Conservation (phyloP, 2,329 filamentous ascomycete genomes). For the Pseudogymnoascus sp. region DNA sequence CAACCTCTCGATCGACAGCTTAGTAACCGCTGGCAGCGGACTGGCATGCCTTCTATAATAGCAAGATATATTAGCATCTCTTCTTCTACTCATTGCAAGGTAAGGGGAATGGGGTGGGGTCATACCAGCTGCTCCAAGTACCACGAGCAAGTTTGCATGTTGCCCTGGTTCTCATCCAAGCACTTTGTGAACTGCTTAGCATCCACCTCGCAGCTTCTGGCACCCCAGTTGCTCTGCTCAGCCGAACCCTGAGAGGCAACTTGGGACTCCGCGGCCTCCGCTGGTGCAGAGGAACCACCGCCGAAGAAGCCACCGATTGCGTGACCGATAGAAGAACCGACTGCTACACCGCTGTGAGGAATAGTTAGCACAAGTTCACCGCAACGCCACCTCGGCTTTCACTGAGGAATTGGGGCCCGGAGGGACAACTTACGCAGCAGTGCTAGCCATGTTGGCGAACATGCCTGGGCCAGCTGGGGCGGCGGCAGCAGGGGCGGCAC, state of each 20-base stretch:
- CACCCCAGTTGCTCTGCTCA: conserved; percentile 45
- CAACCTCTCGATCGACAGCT: conserved; percentile 15
- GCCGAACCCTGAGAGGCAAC: conserved; percentile 42
- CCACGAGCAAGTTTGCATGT: conserved; percentile 95
- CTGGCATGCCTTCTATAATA: conserved; percentile 67
- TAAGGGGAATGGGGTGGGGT: conserved; percentile 10
- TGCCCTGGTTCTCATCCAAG: conserved; percentile 90
- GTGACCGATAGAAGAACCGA: conserved; percentile 92
- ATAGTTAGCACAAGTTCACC: conserved; percentile 21
- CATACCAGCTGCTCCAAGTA: conserved; percentile 84
- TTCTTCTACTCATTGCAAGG: conserved; percentile 4
- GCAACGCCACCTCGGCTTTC: neutral
- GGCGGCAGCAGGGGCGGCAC: neutral
- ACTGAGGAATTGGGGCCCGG: no score
- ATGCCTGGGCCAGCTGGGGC: conserved; percentile 61
- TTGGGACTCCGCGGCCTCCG: conserved; percentile 41
- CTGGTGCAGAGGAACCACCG: conserved; percentile 57
- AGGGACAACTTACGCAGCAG: conserved; percentile 65
- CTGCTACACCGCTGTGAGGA: conserved; percentile 73
- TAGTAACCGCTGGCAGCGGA: conserved; percentile 66
- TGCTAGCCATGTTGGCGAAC: conserved; percentile 95
- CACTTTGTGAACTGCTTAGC: conserved; percentile 85
- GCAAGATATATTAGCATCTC: conserved; percentile 23
- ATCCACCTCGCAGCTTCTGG: conserved; percentile 68
- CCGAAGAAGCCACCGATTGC: conserved; percentile 84